These are phyloP conservation scores for Daedaleopsis nitida DNA, from an alignment of 768 basidiomycete genomes.

Conservation along the genomic window DNA sequence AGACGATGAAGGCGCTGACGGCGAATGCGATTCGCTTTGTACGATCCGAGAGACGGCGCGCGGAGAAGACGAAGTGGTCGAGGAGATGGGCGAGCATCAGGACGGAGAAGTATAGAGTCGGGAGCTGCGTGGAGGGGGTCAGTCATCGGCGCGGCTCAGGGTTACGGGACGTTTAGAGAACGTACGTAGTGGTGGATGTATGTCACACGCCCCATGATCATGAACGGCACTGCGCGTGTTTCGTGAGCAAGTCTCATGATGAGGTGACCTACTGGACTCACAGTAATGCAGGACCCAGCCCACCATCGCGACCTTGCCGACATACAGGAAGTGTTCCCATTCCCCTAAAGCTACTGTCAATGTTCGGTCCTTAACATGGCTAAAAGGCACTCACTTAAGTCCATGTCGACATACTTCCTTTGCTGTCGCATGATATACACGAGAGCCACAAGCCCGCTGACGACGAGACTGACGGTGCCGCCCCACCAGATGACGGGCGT, in stretches of 20 bases:
- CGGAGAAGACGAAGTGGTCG: conserved; percentile 91
- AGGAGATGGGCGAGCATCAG: conserved; percentile 88
- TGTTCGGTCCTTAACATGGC: neutral
- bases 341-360: conserved; percentile 51
- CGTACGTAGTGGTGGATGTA: conserved; percentile 95
- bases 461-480: conserved; percentile 63
- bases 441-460: conserved; percentile 52
- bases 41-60: conserved; percentile 56
- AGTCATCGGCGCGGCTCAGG: neutral
- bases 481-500: conserved; percentile 96
- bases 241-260: neutral
- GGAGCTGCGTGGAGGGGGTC: conserved; percentile 56
- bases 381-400: conserved; percentile 59
- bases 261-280: conserved; percentile 39
- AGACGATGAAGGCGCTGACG: conserved; percentile 54
- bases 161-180: conserved; percentile 15
- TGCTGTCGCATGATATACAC: conserved; percentile 83
- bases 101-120: conserved; percentile 96
- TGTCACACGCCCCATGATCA: conserved; percentile 97
- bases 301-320: conserved; percentile 85
- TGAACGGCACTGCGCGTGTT: conserved; percentile 75
- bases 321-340: conserved; percentile 95
- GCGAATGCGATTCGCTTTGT: conserved; percentile 78
- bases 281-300: conserved; percentile 93
- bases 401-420: conserved; percentile 90